phyloP scores from a whole-genome alignment of 805 yeast species.

The Kluyveromyces aestuarii region DNA sequence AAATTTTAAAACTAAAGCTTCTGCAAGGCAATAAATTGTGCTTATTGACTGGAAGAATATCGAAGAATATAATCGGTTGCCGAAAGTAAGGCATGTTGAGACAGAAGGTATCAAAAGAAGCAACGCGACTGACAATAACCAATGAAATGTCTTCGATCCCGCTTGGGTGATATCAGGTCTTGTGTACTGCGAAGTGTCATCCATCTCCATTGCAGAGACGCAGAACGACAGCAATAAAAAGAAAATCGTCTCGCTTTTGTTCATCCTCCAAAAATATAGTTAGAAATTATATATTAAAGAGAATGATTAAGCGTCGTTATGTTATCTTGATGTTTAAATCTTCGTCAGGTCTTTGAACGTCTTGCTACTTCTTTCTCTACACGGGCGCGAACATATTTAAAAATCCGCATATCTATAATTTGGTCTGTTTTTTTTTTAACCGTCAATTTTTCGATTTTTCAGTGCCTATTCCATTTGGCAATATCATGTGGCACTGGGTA shows the following conservation, averaged over 20 bases:
- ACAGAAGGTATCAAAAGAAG: slow-evolving; percentile 49
- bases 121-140: slow-evolving; percentile 43
- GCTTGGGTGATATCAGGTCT: slow-evolving; percentile 36
- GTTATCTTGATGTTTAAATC: not conserved
- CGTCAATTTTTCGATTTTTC: not conserved
- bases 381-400: too few species aligned
- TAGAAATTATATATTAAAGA: not conserved
- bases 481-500: not conserved
- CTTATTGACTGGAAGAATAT: slow-evolving; percentile 38
- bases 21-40: slow-evolving; percentile 45
- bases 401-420: too few species aligned
- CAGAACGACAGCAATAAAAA: not conserved
- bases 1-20: slow-evolving; percentile 48
- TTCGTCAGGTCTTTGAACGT: not conserved
- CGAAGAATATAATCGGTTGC: slow-evolving; percentile 39
- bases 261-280: not conserved
- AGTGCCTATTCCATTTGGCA: not conserved
- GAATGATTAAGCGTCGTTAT: too few species aligned
- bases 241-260: not conserved
- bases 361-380: not conserved
- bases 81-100: slow-evolving; percentile 45
- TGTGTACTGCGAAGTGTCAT: slow-evolving; percentile 24
- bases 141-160: slow-evolving; percentile 51
- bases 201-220: slow-evolving; percentile 26
- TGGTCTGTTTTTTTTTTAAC: not conserved